phyloP scores from a whole-genome alignment of 768 basidiomycete genomes.

The Kwoniella sp. region DNA sequence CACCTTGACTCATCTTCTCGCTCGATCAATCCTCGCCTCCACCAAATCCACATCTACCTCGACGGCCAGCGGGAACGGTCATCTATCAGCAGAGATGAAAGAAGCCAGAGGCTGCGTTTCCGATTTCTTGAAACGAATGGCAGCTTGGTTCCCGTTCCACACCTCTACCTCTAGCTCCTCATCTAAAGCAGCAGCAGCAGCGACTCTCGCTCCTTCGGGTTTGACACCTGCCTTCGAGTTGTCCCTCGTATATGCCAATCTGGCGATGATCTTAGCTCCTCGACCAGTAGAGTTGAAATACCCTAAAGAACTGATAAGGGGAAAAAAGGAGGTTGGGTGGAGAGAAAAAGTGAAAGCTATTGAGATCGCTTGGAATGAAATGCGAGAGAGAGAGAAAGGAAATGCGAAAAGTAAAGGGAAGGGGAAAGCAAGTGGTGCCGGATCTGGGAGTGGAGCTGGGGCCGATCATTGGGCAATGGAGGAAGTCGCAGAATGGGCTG shows the following conservation, averaged over 20 bases:
- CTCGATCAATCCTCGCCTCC: conserved; percentile 28
- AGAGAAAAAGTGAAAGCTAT: conserved; percentile 26
- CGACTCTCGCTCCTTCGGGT: conserved; percentile 17
- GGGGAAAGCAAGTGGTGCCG: conserved; percentile 15
- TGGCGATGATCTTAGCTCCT: conserved; percentile 51
- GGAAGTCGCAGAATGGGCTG: conserved; percentile 54
- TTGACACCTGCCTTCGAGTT: conserved; percentile 39
- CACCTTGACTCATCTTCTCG: conserved; percentile 42
- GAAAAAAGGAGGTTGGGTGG: conserved; percentile 24
- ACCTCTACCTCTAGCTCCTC: neutral
- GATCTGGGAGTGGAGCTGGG: neutral
- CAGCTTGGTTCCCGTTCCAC: conserved; percentile 79
- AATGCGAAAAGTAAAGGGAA: conserved; percentile 36
- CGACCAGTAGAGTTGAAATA: conserved; percentile 25
- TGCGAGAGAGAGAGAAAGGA: conserved; percentile 32
- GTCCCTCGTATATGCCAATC: conserved; percentile 46
- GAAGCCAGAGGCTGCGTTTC: conserved; percentile 36
- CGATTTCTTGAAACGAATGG: conserved; percentile 69
- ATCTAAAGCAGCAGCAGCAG: neutral
- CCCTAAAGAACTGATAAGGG: conserved; percentile 4
- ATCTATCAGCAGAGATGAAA: conserved; percentile 6
- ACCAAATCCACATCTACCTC: neutral
- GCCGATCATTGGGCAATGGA: conserved; percentile 44
- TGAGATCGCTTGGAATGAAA: conserved; percentile 38
- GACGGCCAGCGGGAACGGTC: neutral